These are phyloP conservation scores for Pseudogymnoascus destructans DNA, from an alignment of 2,329 filamentous ascomycete species.

Conservation along the genomic window DNA sequence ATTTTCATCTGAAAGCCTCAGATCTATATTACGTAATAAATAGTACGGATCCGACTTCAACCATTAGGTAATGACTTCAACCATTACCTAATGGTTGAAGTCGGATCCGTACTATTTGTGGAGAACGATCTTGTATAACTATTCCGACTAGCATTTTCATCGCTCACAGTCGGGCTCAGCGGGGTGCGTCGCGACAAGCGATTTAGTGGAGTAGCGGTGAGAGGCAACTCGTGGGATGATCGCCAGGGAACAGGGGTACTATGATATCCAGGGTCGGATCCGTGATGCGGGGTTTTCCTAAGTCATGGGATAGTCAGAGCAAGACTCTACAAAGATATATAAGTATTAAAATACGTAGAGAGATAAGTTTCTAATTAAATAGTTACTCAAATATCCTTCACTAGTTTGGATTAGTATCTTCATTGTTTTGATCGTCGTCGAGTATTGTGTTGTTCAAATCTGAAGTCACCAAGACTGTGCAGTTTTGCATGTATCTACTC, in stretches of 20 bases:
- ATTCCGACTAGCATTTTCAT: not conserved
- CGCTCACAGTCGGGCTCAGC: too few relatives aligned
- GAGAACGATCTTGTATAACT: not conserved
- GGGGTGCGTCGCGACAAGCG: too few relatives aligned
- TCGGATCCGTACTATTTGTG: not conserved
- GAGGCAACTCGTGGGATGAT: too few relatives aligned
- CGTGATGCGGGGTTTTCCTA: not conserved
- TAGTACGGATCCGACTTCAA: not conserved
- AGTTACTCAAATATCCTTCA: not conserved
- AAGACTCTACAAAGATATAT: not conserved
- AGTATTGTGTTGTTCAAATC: not conserved
- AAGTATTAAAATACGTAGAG: not conserved
- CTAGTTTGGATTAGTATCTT: not conserved
- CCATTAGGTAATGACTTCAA: too few relatives aligned
- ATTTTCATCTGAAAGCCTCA: not conserved
- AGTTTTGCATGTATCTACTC: not conserved
- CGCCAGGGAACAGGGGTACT: not conserved
- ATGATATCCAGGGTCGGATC: not conserved
- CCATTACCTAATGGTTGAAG: not conserved
- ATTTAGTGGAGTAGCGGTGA: too few relatives aligned
- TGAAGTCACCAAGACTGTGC: not conserved
- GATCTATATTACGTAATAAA: not conserved
- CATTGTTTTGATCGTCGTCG: not conserved
- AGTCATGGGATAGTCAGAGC: not conserved
- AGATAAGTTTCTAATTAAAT: not conserved